Percentiles rank a stretch among this genome's conserved stretches.
Conservation (phyloP, 805 yeast species). For the Pichia sporocuriosa region DNA sequence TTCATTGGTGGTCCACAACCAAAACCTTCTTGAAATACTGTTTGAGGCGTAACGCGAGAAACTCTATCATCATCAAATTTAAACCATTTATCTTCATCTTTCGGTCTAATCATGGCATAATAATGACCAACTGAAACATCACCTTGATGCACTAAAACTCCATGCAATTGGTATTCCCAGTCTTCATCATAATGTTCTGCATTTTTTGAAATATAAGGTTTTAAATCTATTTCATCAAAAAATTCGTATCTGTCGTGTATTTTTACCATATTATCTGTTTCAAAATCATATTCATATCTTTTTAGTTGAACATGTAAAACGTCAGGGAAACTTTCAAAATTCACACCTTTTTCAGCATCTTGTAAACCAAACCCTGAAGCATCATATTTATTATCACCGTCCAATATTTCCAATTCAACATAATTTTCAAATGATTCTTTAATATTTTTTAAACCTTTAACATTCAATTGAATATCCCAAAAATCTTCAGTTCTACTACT, state of each 20-base stretch:
- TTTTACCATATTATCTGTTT: constrained; percentile 80
- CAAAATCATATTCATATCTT: constrained; percentile 90
- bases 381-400: constrained; percentile 93
- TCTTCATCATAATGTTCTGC: constrained; percentile 41
- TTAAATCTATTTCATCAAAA: constrained; percentile 74
- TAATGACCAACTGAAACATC: constrained; percentile 95
- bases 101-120: constrained; percentile 88
- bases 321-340: constrained; percentile 83
- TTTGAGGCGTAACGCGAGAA: constrained; percentile 73
- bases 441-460: constrained; percentile 69
- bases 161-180: constrained; percentile 80
- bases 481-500: constrained; percentile 88
- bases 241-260: constrained; percentile 89
- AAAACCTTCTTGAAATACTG: constrained; percentile 87
- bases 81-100: constrained; percentile 59
- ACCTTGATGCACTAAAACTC: constrained; percentile 94
- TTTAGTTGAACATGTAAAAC: constrained; percentile 90
- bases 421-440: constrained; percentile 77
- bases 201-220: constrained; percentile 66
- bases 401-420: constrained; percentile 78
- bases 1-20: constrained; percentile 64
- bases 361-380: constrained; percentile 88
- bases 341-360: constrained; percentile 95
- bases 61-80: constrained; percentile 94
- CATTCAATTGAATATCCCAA: constrained; percentile 97